Evolutionary conservation across 2,329 filamentous ascomycete species (phyloP).

Genomic region (Penicillium sp.): DNA sequence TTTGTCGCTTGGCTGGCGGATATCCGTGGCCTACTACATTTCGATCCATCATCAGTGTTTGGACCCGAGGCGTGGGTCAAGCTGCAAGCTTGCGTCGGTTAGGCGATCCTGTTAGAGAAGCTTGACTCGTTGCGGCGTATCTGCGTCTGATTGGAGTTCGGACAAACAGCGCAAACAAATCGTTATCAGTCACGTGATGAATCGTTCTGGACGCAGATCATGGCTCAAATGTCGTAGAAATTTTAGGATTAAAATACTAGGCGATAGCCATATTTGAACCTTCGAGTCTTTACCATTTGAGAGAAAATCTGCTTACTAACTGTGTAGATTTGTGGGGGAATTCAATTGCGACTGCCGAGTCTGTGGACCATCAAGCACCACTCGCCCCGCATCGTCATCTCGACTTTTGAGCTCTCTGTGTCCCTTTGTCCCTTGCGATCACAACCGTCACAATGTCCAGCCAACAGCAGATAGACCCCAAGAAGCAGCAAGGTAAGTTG

Average conservation of each 20-base stretch:
- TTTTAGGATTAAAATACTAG: background rate
- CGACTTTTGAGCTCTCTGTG: slow-evolving; percentile 30
- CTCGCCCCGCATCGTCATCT: slow-evolving; percentile 36
- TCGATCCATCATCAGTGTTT: slow-evolving; percentile 32
- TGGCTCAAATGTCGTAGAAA: background rate
- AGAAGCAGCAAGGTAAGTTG: slow-evolving; percentile 50
- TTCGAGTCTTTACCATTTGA: background rate
- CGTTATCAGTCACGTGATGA: slow-evolving; percentile 27
- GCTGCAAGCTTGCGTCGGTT: background rate
- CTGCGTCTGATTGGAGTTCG: slow-evolving; percentile 5
- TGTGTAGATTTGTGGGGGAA: background rate
- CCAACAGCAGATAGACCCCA: slow-evolving; percentile 42
- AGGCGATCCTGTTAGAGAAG: background rate
- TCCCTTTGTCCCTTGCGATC: slow-evolving; percentile 8
- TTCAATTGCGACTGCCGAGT: slow-evolving; percentile 9
- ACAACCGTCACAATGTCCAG: slow-evolving; percentile 38
- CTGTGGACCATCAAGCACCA: slow-evolving; percentile 16
- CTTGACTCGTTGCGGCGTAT: slow-evolving; percentile 11
- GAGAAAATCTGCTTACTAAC: background rate
- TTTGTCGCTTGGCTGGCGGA: slow-evolving; percentile 43
- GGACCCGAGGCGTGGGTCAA: background rate
- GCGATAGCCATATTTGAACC: too few species aligned
- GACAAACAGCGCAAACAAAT: slow-evolving; percentile 35
- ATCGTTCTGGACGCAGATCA: background rate
- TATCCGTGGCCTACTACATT: slow-evolving; percentile 28